Evolutionary conservation across 768 basidiomycete genomes (phyloP).

Genomic region (Serendipita sp.): DNA sequence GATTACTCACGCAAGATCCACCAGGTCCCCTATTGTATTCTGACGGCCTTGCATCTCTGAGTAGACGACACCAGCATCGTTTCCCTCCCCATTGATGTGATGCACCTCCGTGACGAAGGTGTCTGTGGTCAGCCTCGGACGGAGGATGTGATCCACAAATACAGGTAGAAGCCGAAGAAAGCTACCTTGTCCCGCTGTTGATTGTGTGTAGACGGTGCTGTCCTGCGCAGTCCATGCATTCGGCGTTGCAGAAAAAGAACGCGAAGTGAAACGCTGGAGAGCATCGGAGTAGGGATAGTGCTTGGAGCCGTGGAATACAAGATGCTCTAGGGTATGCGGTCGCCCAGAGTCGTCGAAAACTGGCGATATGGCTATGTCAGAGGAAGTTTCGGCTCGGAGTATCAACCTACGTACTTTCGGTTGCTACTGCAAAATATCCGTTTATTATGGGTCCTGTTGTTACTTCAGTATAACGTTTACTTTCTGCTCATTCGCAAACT

Average conservation of each 20-base stretch:
- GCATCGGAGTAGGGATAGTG: conserved; percentile 69
- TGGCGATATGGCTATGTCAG: conserved; percentile 19
- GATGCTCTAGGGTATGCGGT: conserved; percentile 90
- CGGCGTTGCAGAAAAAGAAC: not conserved
- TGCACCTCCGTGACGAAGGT: conserved; percentile 75
- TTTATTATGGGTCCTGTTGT: conserved; percentile 66
- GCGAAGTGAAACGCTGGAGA: conserved; percentile 14
- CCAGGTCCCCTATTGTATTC: conserved; percentile 81
- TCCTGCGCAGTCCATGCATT: conserved; percentile 98
- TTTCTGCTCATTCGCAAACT: too few relatives aligned
- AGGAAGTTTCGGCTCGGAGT: not conserved
- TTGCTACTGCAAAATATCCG: conserved; percentile 82
- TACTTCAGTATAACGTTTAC: not conserved
- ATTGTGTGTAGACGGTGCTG: conserved; percentile 89
- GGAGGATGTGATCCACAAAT: conserved; percentile 91
- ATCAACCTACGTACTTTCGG: conserved; percentile 52
- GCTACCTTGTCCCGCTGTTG: conserved; percentile 88
- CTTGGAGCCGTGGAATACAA: conserved; percentile 92
- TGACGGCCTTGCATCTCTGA: conserved; percentile 94
- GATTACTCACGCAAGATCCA: conserved; percentile 57
- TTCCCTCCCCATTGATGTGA: conserved; percentile 78
- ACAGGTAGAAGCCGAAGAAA: conserved; percentile 77
- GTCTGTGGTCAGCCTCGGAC: conserved; percentile 82
- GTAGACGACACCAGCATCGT: conserved; percentile 92
- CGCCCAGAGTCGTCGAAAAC: conserved; percentile 92